Base-by-base conservation (phyloP, 2,329 filamentous ascomycete genomes). In the Fusarium pininemorale region DNA sequence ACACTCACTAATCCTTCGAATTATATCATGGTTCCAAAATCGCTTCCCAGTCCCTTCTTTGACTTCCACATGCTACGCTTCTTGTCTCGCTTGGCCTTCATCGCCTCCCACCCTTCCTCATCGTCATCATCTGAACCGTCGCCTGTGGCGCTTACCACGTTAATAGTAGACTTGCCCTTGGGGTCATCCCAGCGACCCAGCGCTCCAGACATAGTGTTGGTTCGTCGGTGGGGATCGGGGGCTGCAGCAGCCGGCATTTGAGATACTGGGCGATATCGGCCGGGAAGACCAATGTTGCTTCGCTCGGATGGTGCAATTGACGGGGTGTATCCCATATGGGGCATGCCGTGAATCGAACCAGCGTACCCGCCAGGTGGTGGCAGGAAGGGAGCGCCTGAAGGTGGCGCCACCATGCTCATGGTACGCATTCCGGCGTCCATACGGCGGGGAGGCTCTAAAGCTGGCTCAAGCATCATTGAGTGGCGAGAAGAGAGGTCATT, bases 251-350 rank as follows among this genome's bases (percentile, higher is more conserved):
- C 77, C 12, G 85, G 86, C 62, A 88, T 85, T 47, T 92, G 92
- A 1, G 94, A 95, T 2, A 98, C 96, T 4, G 96, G 95, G 51
- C 96, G 90, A 83, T 99, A 99, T 50, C 96, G 91, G 38, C 94
- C 92, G 14, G 96, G 95, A 59, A 97, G 88, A 22, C 96, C 96
- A 70, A 98, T 86, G 81, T 97, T 98, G 86, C 95, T 98, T 70
- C 96, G 92, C 84, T 98, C 96, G 10, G 94, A 98, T 3, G 96
- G 96, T 6, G 96, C 96, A 75, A 99, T 97, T 2, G 96, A 98
- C 2, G 95, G 91, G 2, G 95, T 89, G 82, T 98, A 98, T 14
- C 90, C 91, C 58, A 83, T 82, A 50, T 85, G 89, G 53, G 85
- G 89, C 82, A 68, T 69, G 42, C 78, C 79, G 62, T 76, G 75